Evolutionary conservation across 2,329 filamentous ascomycete genomes (phyloP), one percentile per base, ranked within the genome.

Genomic region (Periglandula ipomoeae): DNA sequence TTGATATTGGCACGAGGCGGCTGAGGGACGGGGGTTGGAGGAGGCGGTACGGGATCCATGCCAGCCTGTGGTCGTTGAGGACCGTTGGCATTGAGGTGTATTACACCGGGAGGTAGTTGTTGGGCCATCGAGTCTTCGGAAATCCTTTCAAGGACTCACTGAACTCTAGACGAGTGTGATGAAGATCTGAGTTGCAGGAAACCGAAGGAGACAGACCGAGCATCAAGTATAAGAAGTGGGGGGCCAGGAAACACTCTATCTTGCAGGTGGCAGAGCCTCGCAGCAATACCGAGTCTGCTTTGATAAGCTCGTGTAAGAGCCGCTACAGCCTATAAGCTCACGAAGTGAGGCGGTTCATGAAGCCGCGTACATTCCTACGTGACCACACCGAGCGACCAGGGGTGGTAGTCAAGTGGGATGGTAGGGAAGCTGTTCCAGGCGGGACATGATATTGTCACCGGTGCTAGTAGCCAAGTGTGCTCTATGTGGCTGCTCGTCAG

Each of bases 51-150:
- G 11, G 37, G 26, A 23, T 48, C 39, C 27, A 48, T 34, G 15
- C 42, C 42, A 13, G 24, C 22, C 19, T 41, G 44, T 30, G 34
- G 48, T 35, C 44, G 44, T 13, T 41, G 47, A 44, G 39, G 44
- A 6, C 27, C 48, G 17, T 27, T 19, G 10, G 22, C 30, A 17
- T 32, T 40, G 26, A 35, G 44, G 13, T 41, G 44, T 20, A 47
- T 42, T 9, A 27, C 47, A 15, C 44, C 44, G 17, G 40, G 35
- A 13, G 47, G 40, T 10, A 45, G 34, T 22, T 34, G 30, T 9
- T 20, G 32, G 19, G 44, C 44, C 47, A 47, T 35, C 7, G 11
- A 20, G 23, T 23, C 4, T 34, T 19, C 1, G 27, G 22, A 2
- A 19, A 24, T 13, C 15, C 5, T 17, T 52, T 37, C 8, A 32